A percentile compares a stretch with the other conserved stretches of the same genome.
These are phyloP conservation scores for Xylaria hypoxylon DNA, from an alignment of 2,329 filamentous ascomycete genomes.

Conservation along the genomic window DNA sequence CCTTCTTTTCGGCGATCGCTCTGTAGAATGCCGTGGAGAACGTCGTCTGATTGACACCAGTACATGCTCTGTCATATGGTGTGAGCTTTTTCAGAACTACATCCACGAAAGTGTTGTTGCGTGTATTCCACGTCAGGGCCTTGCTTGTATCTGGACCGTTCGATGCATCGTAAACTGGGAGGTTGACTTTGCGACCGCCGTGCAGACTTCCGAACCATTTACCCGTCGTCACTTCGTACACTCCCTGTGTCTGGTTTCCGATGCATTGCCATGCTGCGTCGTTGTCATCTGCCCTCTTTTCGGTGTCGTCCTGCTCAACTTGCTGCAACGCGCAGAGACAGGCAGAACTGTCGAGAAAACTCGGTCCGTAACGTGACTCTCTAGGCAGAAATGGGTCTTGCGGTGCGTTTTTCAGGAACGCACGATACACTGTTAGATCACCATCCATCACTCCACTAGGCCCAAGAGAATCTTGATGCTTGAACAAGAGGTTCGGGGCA, in stretches of 20 bases:
- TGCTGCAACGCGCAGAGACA: constrained; percentile 52
- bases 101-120: constrained; percentile 44
- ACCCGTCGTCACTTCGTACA: constrained; percentile 53
- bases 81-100: constrained; percentile 47
- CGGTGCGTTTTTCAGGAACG: constrained; percentile 40
- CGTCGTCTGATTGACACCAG: constrained; percentile 54
- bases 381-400: constrained; percentile 56
- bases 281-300: not conserved
- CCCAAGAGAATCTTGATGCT: not conserved
- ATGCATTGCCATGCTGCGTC: constrained; percentile 56
- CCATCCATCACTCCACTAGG: constrained; percentile 18
- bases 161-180: constrained; percentile 53
- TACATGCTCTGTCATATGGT: constrained; percentile 56
- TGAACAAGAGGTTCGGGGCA: constrained; percentile 3
- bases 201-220: constrained; percentile 57
- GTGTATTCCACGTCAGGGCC: constrained; percentile 49
- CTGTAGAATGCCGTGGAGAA: constrained; percentile 58
- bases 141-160: constrained; percentile 52
- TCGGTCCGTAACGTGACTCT: constrained; percentile 49
- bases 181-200: constrained; percentile 40
- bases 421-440: constrained; percentile 17
- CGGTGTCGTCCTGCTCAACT: constrained; percentile 5
- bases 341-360: constrained; percentile 56
- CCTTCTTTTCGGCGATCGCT: constrained; percentile 45
- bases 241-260: constrained; percentile 57